These are phyloP conservation scores for Microstroma glucosiphilum DNA, from an alignment of 1,284 basidiomycete genomes.

Conservation along the genomic window DNA sequence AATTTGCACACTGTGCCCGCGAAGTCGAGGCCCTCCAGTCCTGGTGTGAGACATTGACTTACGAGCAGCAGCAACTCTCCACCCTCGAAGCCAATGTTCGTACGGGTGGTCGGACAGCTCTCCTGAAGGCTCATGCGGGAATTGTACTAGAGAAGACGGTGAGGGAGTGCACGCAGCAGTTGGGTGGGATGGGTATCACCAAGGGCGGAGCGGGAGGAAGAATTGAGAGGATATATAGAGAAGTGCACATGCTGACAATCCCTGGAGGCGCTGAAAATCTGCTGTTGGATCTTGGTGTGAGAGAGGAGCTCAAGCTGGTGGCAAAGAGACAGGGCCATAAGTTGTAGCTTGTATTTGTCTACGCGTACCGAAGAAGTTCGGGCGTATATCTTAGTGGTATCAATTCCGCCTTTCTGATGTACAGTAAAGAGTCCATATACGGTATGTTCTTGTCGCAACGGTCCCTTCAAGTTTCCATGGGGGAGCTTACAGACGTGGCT, in stretches of 20 bases:
- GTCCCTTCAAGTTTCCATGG: no score
- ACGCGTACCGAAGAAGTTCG: no score
- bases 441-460: no score
- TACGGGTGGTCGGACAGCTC: conserved; percentile 30
- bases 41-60: conserved; percentile 32
- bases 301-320: conserved; percentile 36
- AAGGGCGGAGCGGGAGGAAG: conserved; percentile 37
- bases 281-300: conserved; percentile 34
- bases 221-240: conserved; percentile 37
- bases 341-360: not conserved
- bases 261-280: conserved; percentile 39
- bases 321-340: not conserved
- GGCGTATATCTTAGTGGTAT: no score
- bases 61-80: conserved; percentile 28
- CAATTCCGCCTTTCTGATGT: no score
- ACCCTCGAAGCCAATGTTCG: conserved; percentile 23
- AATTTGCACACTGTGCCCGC: conserved; percentile 41
- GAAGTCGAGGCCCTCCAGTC: conserved; percentile 40
- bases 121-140: conserved; percentile 42
- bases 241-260: conserved; percentile 30
- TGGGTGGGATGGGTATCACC: conserved; percentile 40
- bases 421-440: no score
- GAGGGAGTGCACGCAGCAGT: conserved; percentile 28
- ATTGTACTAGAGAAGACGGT: conserved; percentile 35
- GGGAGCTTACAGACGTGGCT: no score